Evolutionary conservation across 176 grass and related monocot species (phyloP).

Genomic region (Bolboschoenus planiculmis): DNA sequence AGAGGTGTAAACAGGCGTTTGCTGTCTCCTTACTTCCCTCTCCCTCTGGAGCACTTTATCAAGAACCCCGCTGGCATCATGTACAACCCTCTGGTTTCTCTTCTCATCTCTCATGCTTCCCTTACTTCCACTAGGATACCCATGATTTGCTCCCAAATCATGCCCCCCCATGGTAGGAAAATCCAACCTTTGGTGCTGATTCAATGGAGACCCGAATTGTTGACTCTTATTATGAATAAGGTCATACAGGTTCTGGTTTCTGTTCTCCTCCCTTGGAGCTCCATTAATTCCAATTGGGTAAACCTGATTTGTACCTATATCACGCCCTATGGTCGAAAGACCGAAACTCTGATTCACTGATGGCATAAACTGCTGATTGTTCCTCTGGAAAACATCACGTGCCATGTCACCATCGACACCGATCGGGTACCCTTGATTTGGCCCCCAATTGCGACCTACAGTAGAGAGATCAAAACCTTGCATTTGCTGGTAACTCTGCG

Average conservation of each 20-base stretch:
- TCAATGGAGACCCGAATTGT: not conserved
- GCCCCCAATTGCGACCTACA: not conserved
- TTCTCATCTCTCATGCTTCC: not conserved
- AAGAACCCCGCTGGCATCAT: not conserved
- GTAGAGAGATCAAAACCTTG: slow-evolving; percentile 5
- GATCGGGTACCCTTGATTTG: slow-evolving; percentile 5
- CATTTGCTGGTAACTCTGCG: not conserved
- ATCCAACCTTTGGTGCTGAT: slow-evolving; percentile 15
- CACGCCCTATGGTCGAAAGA: not conserved
- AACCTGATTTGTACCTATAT: slow-evolving; percentile 1
- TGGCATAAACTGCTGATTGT: slow-evolving; percentile 6
- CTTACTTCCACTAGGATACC: slow-evolving; percentile 1
- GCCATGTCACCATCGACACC: not conserved
- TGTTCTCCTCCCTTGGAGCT: slow-evolving; percentile 9
- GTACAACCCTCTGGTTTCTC: slow-evolving; percentile 4
- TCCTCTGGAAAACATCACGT: slow-evolving; percentile 7
- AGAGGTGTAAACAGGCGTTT: not conserved
- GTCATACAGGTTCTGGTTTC: not conserved
- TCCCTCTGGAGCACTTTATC: slow-evolving; percentile 12
- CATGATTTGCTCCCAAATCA: slow-evolving; percentile 8
- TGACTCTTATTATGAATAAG: not conserved
- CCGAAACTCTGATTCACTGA: not conserved
- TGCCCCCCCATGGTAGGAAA: not conserved
- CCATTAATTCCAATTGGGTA: slow-evolving; percentile 13
- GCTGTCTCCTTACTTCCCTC: slow-evolving; percentile 7